These are phyloP conservation scores for Gnomoniopsis smithogilvyi DNA, from an alignment of 2,329 filamentous ascomycete species.

Conservation along the genomic window DNA sequence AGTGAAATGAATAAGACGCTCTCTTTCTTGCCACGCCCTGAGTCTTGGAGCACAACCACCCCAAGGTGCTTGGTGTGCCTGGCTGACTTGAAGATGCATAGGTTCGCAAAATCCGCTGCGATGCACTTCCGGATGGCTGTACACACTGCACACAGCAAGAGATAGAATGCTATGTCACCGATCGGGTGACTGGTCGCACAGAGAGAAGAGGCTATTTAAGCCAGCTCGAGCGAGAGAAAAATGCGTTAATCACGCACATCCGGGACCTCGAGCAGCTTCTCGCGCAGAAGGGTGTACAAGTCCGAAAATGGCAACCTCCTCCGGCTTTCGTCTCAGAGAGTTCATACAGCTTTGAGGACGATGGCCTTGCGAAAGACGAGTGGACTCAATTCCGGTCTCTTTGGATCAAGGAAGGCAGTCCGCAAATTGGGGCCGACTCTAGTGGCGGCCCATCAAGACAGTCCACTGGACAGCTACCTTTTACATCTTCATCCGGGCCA, in stretches of 20 bases:
- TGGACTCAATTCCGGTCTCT: conserved; percentile 34
- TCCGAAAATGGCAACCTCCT: conserved; percentile 45
- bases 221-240: conserved; percentile 69
- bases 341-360: conserved; percentile 25
- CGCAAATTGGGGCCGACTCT: conserved; percentile 22
- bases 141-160: conserved; percentile 75
- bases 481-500: conserved; percentile 18
- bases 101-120: conserved; percentile 85
- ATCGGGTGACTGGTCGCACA: conserved; percentile 79
- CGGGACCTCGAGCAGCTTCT: conserved; percentile 66
- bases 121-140: conserved; percentile 75
- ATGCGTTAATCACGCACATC: conserved; percentile 63
- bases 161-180: conserved; percentile 78
- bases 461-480: not conserved
- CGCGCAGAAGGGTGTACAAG: conserved; percentile 56
- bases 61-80: not conserved
- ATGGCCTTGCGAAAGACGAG: conserved; percentile 27
- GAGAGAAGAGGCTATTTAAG: conserved; percentile 76
- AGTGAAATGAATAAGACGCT: not conserved
- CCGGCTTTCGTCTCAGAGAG: conserved; percentile 28
- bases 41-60: not conserved
- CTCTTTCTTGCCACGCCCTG: not conserved
- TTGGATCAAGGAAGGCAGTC: conserved; percentile 34
- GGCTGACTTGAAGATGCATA: conserved; percentile 30
- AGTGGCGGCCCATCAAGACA: not conserved